These are phyloP conservation scores for Coniella vitis DNA, from an alignment of 2,329 filamentous ascomycete species.

Conservation along the genomic window DNA sequence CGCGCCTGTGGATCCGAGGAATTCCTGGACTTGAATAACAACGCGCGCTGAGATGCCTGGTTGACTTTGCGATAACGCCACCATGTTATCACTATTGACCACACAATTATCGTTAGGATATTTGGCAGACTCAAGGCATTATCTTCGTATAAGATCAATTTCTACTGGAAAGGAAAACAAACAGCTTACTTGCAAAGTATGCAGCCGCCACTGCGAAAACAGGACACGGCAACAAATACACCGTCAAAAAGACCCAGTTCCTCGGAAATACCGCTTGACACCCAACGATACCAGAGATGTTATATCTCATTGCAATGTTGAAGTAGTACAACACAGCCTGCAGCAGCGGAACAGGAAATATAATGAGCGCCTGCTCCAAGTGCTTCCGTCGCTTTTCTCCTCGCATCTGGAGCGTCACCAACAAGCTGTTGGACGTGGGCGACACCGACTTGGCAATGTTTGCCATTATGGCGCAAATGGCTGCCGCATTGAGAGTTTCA, in stretches of 20 bases:
- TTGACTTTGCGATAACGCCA: conserved; percentile 40
- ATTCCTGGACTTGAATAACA: conserved; percentile 23
- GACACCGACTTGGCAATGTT: conserved; percentile 46
- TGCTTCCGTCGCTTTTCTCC: conserved; percentile 36
- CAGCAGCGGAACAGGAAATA: conserved; percentile 46
- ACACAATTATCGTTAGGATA: no score
- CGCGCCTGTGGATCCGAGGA: conserved; percentile 35
- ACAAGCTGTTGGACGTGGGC: conserved; percentile 33
- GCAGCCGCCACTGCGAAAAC: conserved; percentile 37
- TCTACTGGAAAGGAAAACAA: no score
- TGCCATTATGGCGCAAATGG: conserved; percentile 48
- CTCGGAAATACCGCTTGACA: conserved; percentile 38
- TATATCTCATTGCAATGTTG: conserved; percentile 40
- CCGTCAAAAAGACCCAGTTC: conserved; percentile 41
- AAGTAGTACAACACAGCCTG: conserved; percentile 44
- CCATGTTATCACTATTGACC: conserved; percentile 7
- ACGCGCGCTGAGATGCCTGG: conserved; percentile 31
- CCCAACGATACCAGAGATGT: conserved; percentile 42
- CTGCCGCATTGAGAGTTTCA: conserved; percentile 40
- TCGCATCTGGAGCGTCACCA: no score
- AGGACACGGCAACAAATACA: conserved; percentile 41
- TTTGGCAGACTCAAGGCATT: no score
- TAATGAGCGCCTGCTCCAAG: conserved; percentile 43
- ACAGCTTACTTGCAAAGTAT: conserved; percentile 41
- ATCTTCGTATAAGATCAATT: no score